Evolutionary conservation across 176 grass and related monocot species (phyloP), one percentile per base, ranked within the genome.

Genomic region (Rhipidocladum racemiflorum): DNA sequence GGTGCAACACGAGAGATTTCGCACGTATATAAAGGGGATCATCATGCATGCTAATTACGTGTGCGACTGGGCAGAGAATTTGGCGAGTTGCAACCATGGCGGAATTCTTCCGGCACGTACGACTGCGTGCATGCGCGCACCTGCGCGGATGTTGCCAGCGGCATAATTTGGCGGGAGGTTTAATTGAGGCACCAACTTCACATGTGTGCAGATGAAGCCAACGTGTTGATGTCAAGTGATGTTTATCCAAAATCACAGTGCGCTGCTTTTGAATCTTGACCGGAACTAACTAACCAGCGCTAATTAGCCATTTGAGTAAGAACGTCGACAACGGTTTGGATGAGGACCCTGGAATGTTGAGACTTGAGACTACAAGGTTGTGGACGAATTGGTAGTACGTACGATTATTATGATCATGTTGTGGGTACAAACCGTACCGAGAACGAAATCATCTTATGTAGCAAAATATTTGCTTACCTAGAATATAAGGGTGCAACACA

Each of bases 21-120:
- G 53, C 68, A 8, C 13, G 46, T 35, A 27, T 40, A 39, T 65
- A 28, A 50, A 83, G 40, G 28, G 21, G 8, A 20, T 30, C 45
- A 32, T 6, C 43, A n/a, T 54, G 25, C 20, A 9, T 54, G 7
- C 9, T 54, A 21, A 54, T 74, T 74, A 74, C 80, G 80, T 83
- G 69, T 65, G 42, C 27, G 81, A 83, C 81, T 49, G 20, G 81
- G 81, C 55, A n/a, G 10, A 29, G 24, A 44, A 70, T 81, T 81
- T 59, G 36, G 57, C 36, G 50, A 56, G n/a, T 7, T 77, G 1
- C 16, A 44, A 9, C 27, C 9, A 20, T 24, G 4, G 12, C 51
- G 20, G 79, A 81, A 81, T 70, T 70, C 36, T 57, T 42, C 28
- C 38, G 42, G 65, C 46, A 27, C 8, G 35, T 4, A 4, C 4